Base-by-base conservation (phyloP, 768 basidiomycete species). In the Trametes sanguinea region DNA sequence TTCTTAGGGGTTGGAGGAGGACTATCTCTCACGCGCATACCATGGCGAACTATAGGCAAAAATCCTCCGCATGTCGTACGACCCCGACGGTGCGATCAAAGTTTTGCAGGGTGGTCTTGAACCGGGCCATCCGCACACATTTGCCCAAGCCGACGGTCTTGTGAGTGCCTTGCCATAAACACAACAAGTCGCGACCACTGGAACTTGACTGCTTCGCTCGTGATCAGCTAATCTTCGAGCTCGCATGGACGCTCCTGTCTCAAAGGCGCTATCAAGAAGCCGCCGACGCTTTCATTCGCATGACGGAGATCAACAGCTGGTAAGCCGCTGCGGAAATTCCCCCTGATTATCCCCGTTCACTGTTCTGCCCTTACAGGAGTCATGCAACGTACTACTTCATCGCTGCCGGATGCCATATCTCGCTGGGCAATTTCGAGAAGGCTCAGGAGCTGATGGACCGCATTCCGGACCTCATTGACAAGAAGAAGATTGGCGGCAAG, bases 311-410 rank as follows among this genome's bases (percentile, higher is more conserved):
- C 62, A 93, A 92, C 68, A 84, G 76, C 47, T 93, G 91, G 91
- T 86, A 37, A 6, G 79, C 74, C 4, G n/a, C 7, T 43, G 2
- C 3, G 1, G 0, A 22, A 22, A 22, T 22, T 22, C 22, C 22
- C 22, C 22, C 22, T 22, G 22, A 22, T 22, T 22, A 22, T 22
- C 22, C 22, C 22, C 22, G 22, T 22, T 22, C 22, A 22, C 22
- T 17, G 6, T 32, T 39, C 37, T 14, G 1, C 11, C 40, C 37
- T 8, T 35, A 6, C 64, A 89, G 88, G 89, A 87, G 86, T 68
- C 90, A 89, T 54, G 89, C 82, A 2, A 92, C 90, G 9, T 92
- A 92, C 71, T 85, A 85, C 65, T 90, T 87, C 71, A 81, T 91
- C 37, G 86, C 88, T 22, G 89, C 87, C n/a, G 88, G 90, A 1